These are phyloP conservation scores for Chalciporus piperatus DNA, from an alignment of 768 basidiomycete species.

Conservation along the genomic window DNA sequence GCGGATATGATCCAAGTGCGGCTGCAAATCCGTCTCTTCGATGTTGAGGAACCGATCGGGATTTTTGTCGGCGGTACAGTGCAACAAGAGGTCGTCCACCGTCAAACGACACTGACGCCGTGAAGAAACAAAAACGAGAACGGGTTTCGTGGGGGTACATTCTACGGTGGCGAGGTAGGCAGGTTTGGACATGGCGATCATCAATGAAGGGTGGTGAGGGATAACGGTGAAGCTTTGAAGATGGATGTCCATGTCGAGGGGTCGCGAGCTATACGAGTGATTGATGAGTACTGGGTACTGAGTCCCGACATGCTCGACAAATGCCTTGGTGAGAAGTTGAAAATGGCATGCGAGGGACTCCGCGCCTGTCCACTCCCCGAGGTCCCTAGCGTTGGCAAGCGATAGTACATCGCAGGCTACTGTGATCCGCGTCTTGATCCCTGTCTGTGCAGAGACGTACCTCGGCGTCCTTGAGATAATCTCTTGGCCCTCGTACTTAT, in stretches of 20 bases:
- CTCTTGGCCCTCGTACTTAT: no score
- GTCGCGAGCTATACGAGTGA: constrained; percentile 70
- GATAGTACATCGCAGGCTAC: constrained; percentile 96
- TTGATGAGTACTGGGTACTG: constrained; percentile 11
- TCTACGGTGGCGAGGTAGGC: constrained; percentile 92
- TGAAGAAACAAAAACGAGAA: constrained; percentile 90
- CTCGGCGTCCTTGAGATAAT: constrained; percentile 96
- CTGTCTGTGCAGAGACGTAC: constrained; percentile 92
- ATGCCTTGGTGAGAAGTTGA: constrained; percentile 94
- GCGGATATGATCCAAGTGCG: constrained; percentile 83
- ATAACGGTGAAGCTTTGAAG: constrained; percentile 93
- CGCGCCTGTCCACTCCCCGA: constrained; percentile 99
- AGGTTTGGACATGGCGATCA: constrained; percentile 99
- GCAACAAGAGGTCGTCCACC: constrained; percentile 85
- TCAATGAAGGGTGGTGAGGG: constrained; percentile 95
- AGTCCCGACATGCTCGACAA: background rate
- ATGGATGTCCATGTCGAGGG: constrained; percentile 95
- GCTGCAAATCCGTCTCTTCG: constrained; percentile 77
- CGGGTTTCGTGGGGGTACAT: constrained; percentile 79
- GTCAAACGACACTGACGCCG: constrained; percentile 92
- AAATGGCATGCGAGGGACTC: constrained; percentile 87
- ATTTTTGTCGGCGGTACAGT: constrained; percentile 85
- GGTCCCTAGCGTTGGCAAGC: constrained; percentile 90
- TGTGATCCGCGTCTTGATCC: constrained; percentile 87
- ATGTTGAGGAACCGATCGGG: constrained; percentile 88